Conservation (phyloP, 192 early-diverging fungal genomes). For the Pilaira anomala region DNA sequence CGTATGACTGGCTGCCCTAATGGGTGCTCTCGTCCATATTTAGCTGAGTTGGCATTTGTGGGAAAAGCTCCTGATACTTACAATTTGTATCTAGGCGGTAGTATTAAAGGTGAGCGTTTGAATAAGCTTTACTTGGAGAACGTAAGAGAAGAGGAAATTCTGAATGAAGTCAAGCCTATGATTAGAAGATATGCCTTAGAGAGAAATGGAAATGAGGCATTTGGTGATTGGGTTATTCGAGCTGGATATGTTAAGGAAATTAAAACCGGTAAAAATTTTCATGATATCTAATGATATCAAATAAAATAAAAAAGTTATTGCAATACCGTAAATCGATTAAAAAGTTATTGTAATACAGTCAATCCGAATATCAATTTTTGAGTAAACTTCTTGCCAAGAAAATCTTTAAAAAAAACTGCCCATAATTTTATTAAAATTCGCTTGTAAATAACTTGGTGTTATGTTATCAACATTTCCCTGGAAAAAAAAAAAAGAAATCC, state of each 20-base stretch:
- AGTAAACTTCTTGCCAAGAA: too few relatives aligned
- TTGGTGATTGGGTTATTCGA: constrained; percentile 94
- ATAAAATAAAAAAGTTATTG: too few relatives aligned
- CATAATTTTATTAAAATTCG: too few relatives aligned
- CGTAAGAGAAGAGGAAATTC: constrained; percentile 82
- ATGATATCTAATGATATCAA: constrained; percentile 37
- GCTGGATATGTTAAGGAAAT: constrained; percentile 73
- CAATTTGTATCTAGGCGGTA: constrained; percentile 92
- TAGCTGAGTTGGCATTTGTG: constrained; percentile 89
- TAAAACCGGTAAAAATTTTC: constrained; percentile 68
- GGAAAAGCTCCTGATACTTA: constrained; percentile 92
- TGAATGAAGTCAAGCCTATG: constrained; percentile 70
- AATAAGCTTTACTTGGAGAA: constrained; percentile 90
- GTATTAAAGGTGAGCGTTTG: constrained; percentile 75
- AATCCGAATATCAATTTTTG: too few relatives aligned
- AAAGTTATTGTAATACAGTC: too few relatives aligned
- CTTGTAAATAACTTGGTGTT: too few relatives aligned
- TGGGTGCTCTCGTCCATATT: constrained; percentile 91
- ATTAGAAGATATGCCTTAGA: constrained; percentile 73
- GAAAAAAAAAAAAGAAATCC: too few relatives aligned
- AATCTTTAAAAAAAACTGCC: too few relatives aligned
- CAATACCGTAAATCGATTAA: too few relatives aligned
- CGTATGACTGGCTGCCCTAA: constrained; percentile 97
- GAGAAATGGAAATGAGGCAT: constrained; percentile 68
- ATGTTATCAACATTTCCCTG: too few relatives aligned